Evolutionary conservation across 768 basidiomycete species (phyloP).

Genomic region (Leccinum barrowsii): DNA sequence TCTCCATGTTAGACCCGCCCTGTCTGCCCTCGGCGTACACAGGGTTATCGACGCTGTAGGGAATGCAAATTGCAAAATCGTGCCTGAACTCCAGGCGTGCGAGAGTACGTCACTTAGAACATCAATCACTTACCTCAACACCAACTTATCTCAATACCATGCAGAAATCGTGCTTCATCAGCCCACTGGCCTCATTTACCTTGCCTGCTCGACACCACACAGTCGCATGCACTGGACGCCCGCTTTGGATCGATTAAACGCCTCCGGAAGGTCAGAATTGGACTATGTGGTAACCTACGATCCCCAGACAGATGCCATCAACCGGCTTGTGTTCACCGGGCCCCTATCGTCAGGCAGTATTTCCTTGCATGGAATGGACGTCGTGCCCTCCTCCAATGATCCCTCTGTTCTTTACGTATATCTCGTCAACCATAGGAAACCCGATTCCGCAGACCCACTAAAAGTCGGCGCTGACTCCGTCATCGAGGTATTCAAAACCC

Average conservation of each 20-base stretch:
- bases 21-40: slow-evolving; percentile 42
- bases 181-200: slow-evolving; percentile 53
- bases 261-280: slow-evolving; percentile 35
- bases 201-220: slow-evolving; percentile 56
- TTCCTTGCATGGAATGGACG: slow-evolving; percentile 66
- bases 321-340: slow-evolving; percentile 41
- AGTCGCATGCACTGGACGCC: slow-evolving; percentile 55
- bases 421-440: slow-evolving; percentile 67
- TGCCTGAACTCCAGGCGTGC: slow-evolving; percentile 60
- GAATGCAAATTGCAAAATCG: slow-evolving; percentile 44
- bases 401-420: slow-evolving; percentile 57
- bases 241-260: slow-evolving; percentile 32
- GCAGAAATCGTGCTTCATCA: slow-evolving; percentile 59
- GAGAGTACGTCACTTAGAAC: slow-evolving; percentile 46
- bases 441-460: slow-evolving; percentile 36
- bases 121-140: neutral
- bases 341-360: slow-evolving; percentile 40
- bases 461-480: slow-evolving; percentile 65
- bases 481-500: slow-evolving; percentile 66
- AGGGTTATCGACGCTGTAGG: slow-evolving; percentile 44
- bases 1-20: slow-evolving; percentile 45
- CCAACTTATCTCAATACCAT: slow-evolving; percentile 9
- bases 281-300: slow-evolving; percentile 65
- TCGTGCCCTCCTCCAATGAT: slow-evolving; percentile 50
- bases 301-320: slow-evolving; percentile 42